Base-by-base conservation (phyloP, 345 rosid genomes). In the Mangifera indica region DNA sequence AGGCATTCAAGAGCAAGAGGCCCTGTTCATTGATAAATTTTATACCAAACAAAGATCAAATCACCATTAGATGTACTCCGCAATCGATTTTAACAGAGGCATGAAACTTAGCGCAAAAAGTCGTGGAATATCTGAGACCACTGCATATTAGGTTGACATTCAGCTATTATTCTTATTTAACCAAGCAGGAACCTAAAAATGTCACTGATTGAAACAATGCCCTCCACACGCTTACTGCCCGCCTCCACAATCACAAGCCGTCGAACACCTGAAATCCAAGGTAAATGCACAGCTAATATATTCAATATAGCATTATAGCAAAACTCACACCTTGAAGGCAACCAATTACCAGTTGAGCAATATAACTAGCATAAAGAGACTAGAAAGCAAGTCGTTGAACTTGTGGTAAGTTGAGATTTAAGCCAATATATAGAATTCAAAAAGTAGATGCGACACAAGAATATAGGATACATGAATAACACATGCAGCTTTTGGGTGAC, bases 171-270 rank as follows among this genome's bases (percentile, higher is more conserved):
- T 44, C 60, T 51, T 15, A 76, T 59, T 77, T 80, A 88, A 74
- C 88, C 87, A 24, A 88, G 87, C 72, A 91, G 82, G 78, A 86
- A 88, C 68, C 72, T 82, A 78, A 91, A 85, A 51, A 91, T 73
- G 45, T 91, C 97, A 21, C 87, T 74, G 63, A 91, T 74, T 0
- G 97, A 79, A 53, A 91, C 69, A 20, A 88, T 80, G 77, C 93
- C 97, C 88, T 88, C 88, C 29, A 91, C 93, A 14, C 89, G 91
- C 74, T 87, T 91, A 75, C 92, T 91, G 37, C 93, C 97, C 14
- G 93, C 90, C 77, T 91, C 97, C 60, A 91, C 92, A 15, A 91
- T 82, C 37, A 91, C 76, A 60, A 91, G 76, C 65, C 93, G 86
- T 74, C 97, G 77, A 12, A 87, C 88, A 67, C 97, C 97, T 91